Percentiles rank a stretch among this genome's conserved stretches.
Conservation (phyloP, 2,329 filamentous ascomycete species). For the Trichophyton equinum region DNA sequence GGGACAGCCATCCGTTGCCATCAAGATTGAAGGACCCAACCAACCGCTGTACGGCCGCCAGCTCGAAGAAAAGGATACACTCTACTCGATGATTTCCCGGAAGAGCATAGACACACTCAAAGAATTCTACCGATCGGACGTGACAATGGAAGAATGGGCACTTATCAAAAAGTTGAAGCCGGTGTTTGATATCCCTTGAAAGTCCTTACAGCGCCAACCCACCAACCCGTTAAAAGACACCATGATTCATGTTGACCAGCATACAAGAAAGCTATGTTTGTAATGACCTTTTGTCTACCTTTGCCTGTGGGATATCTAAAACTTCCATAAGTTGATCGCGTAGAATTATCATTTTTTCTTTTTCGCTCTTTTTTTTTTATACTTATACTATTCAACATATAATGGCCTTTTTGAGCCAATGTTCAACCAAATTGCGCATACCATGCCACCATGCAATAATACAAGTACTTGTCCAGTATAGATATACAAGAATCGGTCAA, state of each 20-base stretch:
- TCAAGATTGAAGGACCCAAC: conserved; percentile 91
- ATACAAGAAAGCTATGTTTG: neutral
- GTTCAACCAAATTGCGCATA: too few relatives aligned
- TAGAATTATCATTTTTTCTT: neutral
- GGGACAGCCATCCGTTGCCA: conserved; percentile 88
- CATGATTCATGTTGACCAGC: neutral
- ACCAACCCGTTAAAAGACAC: neutral
- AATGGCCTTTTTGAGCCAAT: too few relatives aligned
- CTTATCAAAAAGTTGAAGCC: conserved; percentile 93
- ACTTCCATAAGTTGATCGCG: neutral
- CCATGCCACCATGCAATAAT: too few relatives aligned
- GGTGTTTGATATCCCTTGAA: conserved; percentile 71
- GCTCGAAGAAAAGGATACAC: conserved; percentile 74
- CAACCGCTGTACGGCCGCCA: conserved; percentile 93
- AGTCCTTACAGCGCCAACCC: neutral
- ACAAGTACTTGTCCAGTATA: neutral
- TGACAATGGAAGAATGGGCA: conserved; percentile 85
- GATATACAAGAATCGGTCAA: neutral
- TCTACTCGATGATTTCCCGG: conserved; percentile 81
- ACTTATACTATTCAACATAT: too few relatives aligned
- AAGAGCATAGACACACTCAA: conserved; percentile 89
- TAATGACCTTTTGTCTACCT: neutral
- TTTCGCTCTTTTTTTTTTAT: too few relatives aligned
- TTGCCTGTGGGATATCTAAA: neutral
- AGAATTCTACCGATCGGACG: conserved; percentile 82